A percentile compares a stretch with the other conserved stretches of the same genome.
These are phyloP conservation scores for Coemansia nantahalensis DNA, from an alignment of 192 early-diverging fungal genomes.

Conservation along the genomic window DNA sequence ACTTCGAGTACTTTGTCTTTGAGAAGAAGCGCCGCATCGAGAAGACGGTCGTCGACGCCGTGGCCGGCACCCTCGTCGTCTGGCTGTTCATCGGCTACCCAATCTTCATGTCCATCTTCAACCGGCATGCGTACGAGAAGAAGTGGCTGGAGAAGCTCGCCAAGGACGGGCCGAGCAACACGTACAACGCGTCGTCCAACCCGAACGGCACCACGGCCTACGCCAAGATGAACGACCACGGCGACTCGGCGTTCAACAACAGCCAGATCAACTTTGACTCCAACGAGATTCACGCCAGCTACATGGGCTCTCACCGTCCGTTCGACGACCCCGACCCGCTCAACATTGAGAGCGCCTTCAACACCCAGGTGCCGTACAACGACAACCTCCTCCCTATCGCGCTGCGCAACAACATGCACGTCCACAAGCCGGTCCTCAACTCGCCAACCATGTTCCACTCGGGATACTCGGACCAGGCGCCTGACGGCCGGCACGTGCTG, in stretches of 20 bases:
- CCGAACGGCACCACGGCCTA: slow-evolving; percentile 38
- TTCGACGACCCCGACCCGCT: slow-evolving; percentile 23
- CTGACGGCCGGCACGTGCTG: slow-evolving; percentile 18
- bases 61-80: slow-evolving; percentile 28
- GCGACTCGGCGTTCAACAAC: slow-evolving; percentile 29
- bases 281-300: slow-evolving; percentile 16
- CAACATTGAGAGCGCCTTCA: slow-evolving; percentile 20
- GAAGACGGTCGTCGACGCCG: slow-evolving; percentile 35
- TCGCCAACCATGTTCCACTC: slow-evolving; percentile 29
- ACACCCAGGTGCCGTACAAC: slow-evolving; percentile 20
- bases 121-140: slow-evolving; percentile 32
- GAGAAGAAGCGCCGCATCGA: slow-evolving; percentile 24
- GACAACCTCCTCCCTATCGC: slow-evolving; percentile 35
- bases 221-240: slow-evolving; percentile 36
- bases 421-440: slow-evolving; percentile 37
- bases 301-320: slow-evolving; percentile 7
- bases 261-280: slow-evolving; percentile 33
- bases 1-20: slow-evolving; percentile 25
- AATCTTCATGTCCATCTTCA: slow-evolving; percentile 39
- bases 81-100: slow-evolving; percentile 41
- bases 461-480: slow-evolving; percentile 3
- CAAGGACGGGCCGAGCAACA: slow-evolving; percentile 37
- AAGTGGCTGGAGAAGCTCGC: slow-evolving; percentile 45
- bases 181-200: slow-evolving; percentile 34
- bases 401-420: slow-evolving; percentile 35